phyloP scores from a whole-genome alignment of 1,139 yeast genomes.

The Pichia sp. region DNA sequence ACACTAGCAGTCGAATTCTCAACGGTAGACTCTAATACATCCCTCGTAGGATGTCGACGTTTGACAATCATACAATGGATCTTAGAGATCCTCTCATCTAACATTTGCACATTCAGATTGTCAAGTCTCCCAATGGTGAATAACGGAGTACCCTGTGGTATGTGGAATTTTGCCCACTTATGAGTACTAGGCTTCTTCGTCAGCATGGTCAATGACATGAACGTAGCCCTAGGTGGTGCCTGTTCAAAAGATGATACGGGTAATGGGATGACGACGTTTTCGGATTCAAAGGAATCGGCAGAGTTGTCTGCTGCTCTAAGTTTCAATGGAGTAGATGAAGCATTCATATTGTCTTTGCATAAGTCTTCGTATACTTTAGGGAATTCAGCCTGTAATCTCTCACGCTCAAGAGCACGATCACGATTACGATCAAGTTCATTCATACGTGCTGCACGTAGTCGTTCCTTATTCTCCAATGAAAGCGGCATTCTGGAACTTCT shows the following conservation, averaged over 20 bases:
- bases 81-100: conserved; percentile 75
- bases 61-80: conserved; percentile 68
- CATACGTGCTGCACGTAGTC: too few species aligned
- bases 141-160: conserved; percentile 58
- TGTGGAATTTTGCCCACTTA: conserved; percentile 29
- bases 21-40: neutral
- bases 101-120: conserved; percentile 48
- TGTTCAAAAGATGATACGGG: neutral
- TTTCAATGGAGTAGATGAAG: neutral
- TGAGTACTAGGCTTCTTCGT: neutral
- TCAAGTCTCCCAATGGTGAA: conserved; percentile 56
- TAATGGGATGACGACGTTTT: neutral
- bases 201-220: conserved; percentile 8
- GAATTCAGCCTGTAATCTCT: too few species aligned
- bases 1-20: conserved; percentile 1
- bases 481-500: too few species aligned
- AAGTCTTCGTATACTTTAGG: conserved; percentile 17
- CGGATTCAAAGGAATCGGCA: neutral
- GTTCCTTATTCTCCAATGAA: too few species aligned
- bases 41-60: conserved; percentile 46
- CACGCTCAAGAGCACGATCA: too few species aligned
- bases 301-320: neutral
- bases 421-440: too few species aligned
- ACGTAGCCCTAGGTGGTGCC: conserved; percentile 12
- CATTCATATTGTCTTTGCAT: neutral